Base-by-base conservation (phyloP, 495 filamentous ascomycete species). In the Hypomontagnella monticulosa region DNA sequence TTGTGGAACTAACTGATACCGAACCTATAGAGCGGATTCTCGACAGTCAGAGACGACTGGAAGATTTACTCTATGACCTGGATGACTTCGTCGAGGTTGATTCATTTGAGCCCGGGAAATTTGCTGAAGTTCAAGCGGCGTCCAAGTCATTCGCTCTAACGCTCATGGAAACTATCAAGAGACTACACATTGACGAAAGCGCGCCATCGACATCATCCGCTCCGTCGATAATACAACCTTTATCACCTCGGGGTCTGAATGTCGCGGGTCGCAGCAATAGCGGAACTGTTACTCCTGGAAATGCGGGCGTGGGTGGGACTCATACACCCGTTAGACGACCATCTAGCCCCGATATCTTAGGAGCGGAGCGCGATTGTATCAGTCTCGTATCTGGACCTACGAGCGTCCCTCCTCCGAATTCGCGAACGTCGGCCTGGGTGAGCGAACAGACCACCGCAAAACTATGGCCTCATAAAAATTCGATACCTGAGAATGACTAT, bases 21-120 rank as follows among this genome's bases (percentile, higher is more conserved):
- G 4, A 34, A 48, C 36, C 60, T 47, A 16, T 38, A 74, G 71
- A 74, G 19, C 47, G 42, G 37, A 69, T 79, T 23, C 64, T 76
- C 43, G 70, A 71, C 49, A 69, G 69, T 11, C 69, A 76, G 8
- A 60, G 74, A 9, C 54, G 70, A 1, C 54, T 79, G 8, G 75
- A 79, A 44, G 73, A 77, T 56, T 69, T 78, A 3, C 73, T 79
- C 10, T 79, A 74, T 57, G 75, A 78, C 52, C 69, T 79, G 27
- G 75, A 79, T 16, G 77, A 79, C 53, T 75, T 72, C 42, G 69
- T 68, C 18, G 56, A 75, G 1, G 63, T 71, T 0, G 75, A 75
- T 44, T 59, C 72, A 20, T 79, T 79, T 30, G 69, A 75, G 16
- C 41, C 60, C 10, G 44, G 50, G 3, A 73, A 60, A 43, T 79